Evolutionary conservation across 1,284 basidiomycete genomes (phyloP).

Genomic region (Ustilago trichophora): DNA sequence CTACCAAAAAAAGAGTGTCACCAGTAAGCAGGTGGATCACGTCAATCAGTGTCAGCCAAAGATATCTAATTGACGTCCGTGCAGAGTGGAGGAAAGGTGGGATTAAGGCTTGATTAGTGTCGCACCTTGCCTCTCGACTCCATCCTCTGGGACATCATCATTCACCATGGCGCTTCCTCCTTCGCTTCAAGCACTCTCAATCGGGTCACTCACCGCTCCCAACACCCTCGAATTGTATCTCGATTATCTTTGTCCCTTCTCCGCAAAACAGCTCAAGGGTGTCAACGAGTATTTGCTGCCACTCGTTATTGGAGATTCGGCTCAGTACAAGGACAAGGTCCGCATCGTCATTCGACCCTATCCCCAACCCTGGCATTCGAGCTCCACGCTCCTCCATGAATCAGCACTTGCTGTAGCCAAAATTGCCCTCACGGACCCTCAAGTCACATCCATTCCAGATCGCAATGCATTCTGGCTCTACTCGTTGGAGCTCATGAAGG

Average conservation of each 20-base stretch:
- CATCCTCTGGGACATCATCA: too few relatives aligned
- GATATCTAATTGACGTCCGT: conserved; percentile 8
- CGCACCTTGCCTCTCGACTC: too few relatives aligned
- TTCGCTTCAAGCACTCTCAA: conserved; percentile 76
- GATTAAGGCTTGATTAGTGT: too few relatives aligned
- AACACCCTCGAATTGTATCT: conserved; percentile 84
- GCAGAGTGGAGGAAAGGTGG: conserved; percentile 12
- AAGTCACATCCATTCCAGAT: conserved; percentile 17
- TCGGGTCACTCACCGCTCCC: conserved; percentile 76
- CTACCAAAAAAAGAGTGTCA: too few relatives aligned
- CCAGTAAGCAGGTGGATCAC: conserved; percentile 18
- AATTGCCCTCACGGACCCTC: conserved; percentile 68
- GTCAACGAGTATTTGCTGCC: conserved; percentile 67
- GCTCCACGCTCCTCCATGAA: conserved; percentile 80
- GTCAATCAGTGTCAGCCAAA: not conserved
- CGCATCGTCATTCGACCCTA: conserved; percentile 82
- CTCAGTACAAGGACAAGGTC: conserved; percentile 76
- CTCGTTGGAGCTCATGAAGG: conserved; percentile 75
- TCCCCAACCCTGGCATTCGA: conserved; percentile 73
- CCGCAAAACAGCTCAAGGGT: conserved; percentile 67
- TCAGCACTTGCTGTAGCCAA: conserved; percentile 77
- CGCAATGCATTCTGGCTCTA: conserved; percentile 58
- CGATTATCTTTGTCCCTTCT: conserved; percentile 72
- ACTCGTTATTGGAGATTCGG: conserved; percentile 52
- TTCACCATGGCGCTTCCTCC: conserved; percentile 81